Conservation (phyloP, 208 protist genomes). For the Crithidia expoeki region DNA sequence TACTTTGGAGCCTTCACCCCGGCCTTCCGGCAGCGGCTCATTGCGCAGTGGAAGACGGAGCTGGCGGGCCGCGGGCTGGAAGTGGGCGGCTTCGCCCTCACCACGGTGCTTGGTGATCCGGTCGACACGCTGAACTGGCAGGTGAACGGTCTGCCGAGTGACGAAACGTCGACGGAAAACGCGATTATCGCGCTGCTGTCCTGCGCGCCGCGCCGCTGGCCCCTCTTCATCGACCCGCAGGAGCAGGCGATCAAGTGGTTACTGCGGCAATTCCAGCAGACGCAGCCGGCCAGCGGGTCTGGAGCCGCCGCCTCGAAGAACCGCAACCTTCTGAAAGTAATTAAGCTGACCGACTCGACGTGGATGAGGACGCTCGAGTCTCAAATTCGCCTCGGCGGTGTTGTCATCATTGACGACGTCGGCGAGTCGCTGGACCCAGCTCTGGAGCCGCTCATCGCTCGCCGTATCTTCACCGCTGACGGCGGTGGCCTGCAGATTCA, state of each 20-base stretch:
- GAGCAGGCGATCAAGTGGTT: constrained; percentile 96
- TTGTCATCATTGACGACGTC: constrained; percentile 95
- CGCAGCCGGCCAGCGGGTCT: constrained; percentile 22
- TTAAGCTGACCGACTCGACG: constrained; percentile 91
- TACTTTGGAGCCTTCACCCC: constrained; percentile 96
- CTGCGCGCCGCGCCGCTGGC: constrained; percentile 87
- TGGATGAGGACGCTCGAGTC: constrained; percentile 92
- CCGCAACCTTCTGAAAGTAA: constrained; percentile 70
- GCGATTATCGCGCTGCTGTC: constrained; percentile 92
- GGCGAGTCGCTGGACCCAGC: constrained; percentile 95
- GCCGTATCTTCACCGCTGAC: constrained; percentile 82
- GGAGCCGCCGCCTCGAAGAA: constrained; percentile 32
- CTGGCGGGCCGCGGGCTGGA: constrained; percentile 62
- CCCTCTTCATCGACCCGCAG: constrained; percentile 96
- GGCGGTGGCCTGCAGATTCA: constrained; percentile 82
- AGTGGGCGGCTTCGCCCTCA: constrained; percentile 47
- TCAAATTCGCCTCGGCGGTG: constrained; percentile 92
- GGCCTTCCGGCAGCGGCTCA: constrained; percentile 89
- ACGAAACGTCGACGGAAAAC: constrained; percentile 96
- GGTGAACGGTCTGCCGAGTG: constrained; percentile 96
- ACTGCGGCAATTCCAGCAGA: constrained; percentile 70
- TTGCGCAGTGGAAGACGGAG: constrained; percentile 76
- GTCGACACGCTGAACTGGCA: constrained; percentile 97
- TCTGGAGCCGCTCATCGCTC: constrained; percentile 93
- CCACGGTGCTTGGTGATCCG: constrained; percentile 91